A percentile compares a stretch with the other conserved stretches of the same genome.
These are phyloP conservation scores for Ormosia semicastrata DNA, from an alignment of 306 rosid genomes.

Conservation along the genomic window DNA sequence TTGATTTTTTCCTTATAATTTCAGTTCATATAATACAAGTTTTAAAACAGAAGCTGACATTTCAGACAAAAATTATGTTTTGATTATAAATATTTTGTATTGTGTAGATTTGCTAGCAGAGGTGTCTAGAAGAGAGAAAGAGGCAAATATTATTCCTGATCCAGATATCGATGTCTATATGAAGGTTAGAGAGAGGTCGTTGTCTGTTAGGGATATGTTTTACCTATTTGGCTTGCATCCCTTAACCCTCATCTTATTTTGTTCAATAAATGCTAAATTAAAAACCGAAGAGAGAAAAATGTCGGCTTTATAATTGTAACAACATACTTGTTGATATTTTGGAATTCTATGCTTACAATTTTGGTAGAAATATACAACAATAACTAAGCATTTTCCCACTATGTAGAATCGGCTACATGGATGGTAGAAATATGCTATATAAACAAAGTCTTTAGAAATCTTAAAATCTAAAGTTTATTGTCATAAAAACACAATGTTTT, in stretches of 20 bases:
- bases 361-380: too few species aligned
- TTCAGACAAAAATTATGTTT: not conserved
- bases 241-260: not conserved
- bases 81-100: not conserved
- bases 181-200: slow-evolving; percentile 44
- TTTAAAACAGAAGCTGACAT: not conserved
- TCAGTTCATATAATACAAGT: not conserved
- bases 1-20: not conserved
- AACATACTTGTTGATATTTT: not conserved
- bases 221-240: not conserved
- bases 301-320: not conserved
- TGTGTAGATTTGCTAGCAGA: slow-evolving; percentile 60
- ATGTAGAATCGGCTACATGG: too few species aligned
- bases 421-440: too few species aligned
- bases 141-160: slow-evolving; percentile 59
- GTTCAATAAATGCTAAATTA: too few species aligned
- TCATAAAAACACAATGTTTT: too few species aligned
- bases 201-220: not conserved
- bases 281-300: not conserved
- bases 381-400: too few species aligned
- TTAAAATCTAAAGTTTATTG: too few species aligned
- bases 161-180: slow-evolving; percentile 63
- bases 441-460: too few species aligned
- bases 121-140: slow-evolving; percentile 64
- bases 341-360: not conserved